phyloP scores from a whole-genome alignment of 305 asterid species.

The Solanum aculeatissimum region DNA sequence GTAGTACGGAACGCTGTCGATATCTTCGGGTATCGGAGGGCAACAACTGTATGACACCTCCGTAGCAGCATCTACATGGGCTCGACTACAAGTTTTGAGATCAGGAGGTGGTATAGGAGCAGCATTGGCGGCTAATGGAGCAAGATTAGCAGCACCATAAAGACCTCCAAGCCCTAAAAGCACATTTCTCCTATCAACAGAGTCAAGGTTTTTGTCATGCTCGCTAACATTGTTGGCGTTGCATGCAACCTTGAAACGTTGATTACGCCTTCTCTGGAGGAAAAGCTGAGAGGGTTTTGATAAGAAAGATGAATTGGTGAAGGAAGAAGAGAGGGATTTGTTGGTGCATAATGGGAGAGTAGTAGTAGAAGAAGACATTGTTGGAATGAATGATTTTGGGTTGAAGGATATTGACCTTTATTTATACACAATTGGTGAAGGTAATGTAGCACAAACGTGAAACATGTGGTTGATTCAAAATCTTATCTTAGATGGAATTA shows the following conservation, averaged over 20 bases:
- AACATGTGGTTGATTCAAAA: background rate
- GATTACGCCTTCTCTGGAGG: too few species aligned
- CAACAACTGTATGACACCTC: slow-evolving; percentile 31
- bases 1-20: slow-evolving; percentile 16
- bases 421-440: background rate
- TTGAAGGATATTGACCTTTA: background rate
- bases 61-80: background rate
- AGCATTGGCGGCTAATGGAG: slow-evolving; percentile 22
- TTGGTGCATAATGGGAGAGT: background rate
- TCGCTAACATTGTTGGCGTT: background rate
- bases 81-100: slow-evolving; percentile 23
- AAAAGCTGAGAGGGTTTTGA: too few species aligned
- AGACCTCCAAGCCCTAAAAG: slow-evolving; percentile 56
- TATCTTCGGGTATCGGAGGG: slow-evolving; percentile 18
- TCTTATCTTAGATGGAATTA: background rate
- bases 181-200: slow-evolving; percentile 36
- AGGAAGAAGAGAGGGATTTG: background rate
- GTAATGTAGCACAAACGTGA: background rate
- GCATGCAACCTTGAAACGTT: slow-evolving; percentile 15
- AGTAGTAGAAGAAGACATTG: background rate
- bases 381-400: background rate
- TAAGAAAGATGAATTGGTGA: too few species aligned
- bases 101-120: slow-evolving; percentile 35
- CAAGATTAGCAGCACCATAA: slow-evolving; percentile 35
- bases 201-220: slow-evolving; percentile 13